These are phyloP conservation scores for Xerocomellus dryophilus DNA, from an alignment of 768 basidiomycete genomes.

Conservation along the genomic window DNA sequence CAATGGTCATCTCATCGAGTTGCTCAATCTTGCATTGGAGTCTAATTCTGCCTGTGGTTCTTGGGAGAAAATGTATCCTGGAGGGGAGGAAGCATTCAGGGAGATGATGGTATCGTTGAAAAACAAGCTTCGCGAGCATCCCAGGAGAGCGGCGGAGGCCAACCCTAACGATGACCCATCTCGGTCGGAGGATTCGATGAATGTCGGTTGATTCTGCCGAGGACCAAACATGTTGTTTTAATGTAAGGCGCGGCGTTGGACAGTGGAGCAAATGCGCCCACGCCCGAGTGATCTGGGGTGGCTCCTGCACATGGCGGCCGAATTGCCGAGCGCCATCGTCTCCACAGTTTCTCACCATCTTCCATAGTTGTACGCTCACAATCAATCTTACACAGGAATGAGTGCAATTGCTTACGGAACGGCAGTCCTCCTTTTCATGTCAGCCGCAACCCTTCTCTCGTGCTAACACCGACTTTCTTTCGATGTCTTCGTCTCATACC, in stretches of 20 bases:
- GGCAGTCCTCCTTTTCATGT: constrained; percentile 18
- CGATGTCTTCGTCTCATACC: constrained; percentile 14
- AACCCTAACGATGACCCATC: constrained; percentile 16
- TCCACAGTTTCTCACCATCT: constrained; percentile 36
- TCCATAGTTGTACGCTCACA: constrained; percentile 26
- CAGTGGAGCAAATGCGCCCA: constrained; percentile 27
- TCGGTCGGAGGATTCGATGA: constrained; percentile 31
- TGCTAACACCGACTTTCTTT: constrained; percentile 6
- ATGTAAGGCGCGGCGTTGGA: constrained; percentile 15
- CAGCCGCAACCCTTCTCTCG: constrained; percentile 18
- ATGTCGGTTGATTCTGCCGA: constrained; percentile 25
- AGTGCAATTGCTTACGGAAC: constrained; percentile 33
- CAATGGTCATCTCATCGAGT: constrained; percentile 75
- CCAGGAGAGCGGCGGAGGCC: constrained; percentile 18
- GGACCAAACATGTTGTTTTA: constrained; percentile 24
- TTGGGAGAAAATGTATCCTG: constrained; percentile 35
- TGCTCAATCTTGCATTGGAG: constrained; percentile 80
- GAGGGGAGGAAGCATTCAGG: constrained; percentile 33
- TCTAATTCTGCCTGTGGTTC: constrained; percentile 33
- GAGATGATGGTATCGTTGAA: constrained; percentile 34
- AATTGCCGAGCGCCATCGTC: constrained; percentile 32
- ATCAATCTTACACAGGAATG: constrained; percentile 34
- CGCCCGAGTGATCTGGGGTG: constrained; percentile 29
- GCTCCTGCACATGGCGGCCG: constrained; percentile 23
- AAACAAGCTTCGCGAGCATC: constrained; percentile 26